A percentile compares a stretch with the other conserved stretches of the same genome.
These are phyloP conservation scores for Candida patagonica DNA, from an alignment of 805 yeast genomes.

Conservation along the genomic window DNA sequence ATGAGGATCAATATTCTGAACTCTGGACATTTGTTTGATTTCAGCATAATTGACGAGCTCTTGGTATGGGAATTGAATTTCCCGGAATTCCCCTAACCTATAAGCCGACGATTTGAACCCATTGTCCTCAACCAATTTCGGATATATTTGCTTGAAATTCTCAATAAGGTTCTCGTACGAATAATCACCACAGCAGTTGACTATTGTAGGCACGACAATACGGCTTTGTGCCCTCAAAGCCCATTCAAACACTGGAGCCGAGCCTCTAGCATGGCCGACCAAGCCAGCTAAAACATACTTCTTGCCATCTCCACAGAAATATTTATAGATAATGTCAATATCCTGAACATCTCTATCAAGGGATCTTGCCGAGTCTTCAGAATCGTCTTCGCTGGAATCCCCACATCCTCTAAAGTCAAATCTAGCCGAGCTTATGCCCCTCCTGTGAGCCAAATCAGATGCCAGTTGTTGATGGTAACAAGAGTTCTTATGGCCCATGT, in stretches of 20 bases:
- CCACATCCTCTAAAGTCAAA: constrained; percentile 88
- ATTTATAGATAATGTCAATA: constrained; percentile 29
- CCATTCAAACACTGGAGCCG: constrained; percentile 68
- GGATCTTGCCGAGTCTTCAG: constrained; percentile 22
- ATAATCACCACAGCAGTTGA: constrained; percentile 70
- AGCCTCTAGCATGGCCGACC: constrained; percentile 76
- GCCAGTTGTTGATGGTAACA: constrained; percentile 63
- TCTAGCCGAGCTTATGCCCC: constrained; percentile 59
- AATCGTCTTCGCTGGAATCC: constrained; percentile 46
- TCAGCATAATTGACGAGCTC: constrained; percentile 7
- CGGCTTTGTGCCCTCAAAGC: constrained; percentile 31
- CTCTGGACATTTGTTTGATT: constrained; percentile 5
- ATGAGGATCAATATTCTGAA: constrained; percentile 19
- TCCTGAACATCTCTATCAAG: constrained; percentile 62
- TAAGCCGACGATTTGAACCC: constrained; percentile 27
- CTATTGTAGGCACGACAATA: constrained; percentile 48
- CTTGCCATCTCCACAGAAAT: constrained; percentile 17
- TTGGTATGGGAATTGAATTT: constrained; percentile 8
- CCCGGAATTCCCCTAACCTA: constrained; percentile 14
- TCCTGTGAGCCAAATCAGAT: constrained; percentile 42
- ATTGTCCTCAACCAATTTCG: too few relatives aligned
- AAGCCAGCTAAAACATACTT: constrained; percentile 45
- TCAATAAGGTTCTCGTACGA: constrained; percentile 14
- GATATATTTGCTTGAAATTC: not conserved
- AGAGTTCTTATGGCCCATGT: constrained; percentile 74